A percentile compares a stretch with the other conserved stretches of the same genome.
Conservation (phyloP, 768 basidiomycete species). For the Dacryopinax spathularia region DNA sequence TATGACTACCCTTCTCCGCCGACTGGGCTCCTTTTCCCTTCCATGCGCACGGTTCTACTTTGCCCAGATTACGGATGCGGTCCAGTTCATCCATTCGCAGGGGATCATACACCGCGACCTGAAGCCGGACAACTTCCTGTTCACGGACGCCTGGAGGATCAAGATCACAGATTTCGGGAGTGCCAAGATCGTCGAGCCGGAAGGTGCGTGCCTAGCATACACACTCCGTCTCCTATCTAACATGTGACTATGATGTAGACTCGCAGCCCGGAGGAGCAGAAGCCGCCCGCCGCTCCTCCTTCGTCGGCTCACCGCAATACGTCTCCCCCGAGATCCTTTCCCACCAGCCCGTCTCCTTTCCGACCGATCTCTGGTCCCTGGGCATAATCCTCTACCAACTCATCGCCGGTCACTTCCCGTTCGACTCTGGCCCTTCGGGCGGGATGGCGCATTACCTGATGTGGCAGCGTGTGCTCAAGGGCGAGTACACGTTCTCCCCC, state of each 20-base stretch:
- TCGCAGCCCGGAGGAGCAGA: slow-evolving; percentile 29
- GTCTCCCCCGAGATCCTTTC: slow-evolving; percentile 76
- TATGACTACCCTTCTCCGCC: slow-evolving; percentile 4
- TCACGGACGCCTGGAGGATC: slow-evolving; percentile 75
- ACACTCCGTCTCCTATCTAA: not conserved
- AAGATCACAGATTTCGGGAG: slow-evolving; percentile 98
- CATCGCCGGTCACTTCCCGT: slow-evolving; percentile 81
- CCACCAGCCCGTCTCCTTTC: slow-evolving; percentile 41
- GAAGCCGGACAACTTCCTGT: slow-evolving; percentile 76
- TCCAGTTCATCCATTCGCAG: slow-evolving; percentile 80
- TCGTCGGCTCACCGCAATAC: slow-evolving; percentile 84
- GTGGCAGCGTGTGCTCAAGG: slow-evolving; percentile 82
- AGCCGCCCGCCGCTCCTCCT: slow-evolving; percentile 38
- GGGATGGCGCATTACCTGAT: slow-evolving; percentile 76
- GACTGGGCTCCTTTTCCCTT: slow-evolving; percentile 71
- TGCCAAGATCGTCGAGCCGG: slow-evolving; percentile 38
- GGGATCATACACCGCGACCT: slow-evolving; percentile 84
- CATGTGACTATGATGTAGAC: not conserved
- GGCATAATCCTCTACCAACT: slow-evolving; percentile 92
- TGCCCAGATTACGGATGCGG: slow-evolving; percentile 77
- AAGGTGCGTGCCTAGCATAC: slow-evolving; percentile 5
- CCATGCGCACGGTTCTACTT: slow-evolving; percentile 68
- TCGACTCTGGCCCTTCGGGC: slow-evolving; percentile 40
- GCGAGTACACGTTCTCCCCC: slow-evolving; percentile 76
- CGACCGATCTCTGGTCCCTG: slow-evolving; percentile 90